These are phyloP conservation scores for Coniochaeta sp. DNA, from an alignment of 2,329 filamentous ascomycete genomes.

Conservation along the genomic window DNA sequence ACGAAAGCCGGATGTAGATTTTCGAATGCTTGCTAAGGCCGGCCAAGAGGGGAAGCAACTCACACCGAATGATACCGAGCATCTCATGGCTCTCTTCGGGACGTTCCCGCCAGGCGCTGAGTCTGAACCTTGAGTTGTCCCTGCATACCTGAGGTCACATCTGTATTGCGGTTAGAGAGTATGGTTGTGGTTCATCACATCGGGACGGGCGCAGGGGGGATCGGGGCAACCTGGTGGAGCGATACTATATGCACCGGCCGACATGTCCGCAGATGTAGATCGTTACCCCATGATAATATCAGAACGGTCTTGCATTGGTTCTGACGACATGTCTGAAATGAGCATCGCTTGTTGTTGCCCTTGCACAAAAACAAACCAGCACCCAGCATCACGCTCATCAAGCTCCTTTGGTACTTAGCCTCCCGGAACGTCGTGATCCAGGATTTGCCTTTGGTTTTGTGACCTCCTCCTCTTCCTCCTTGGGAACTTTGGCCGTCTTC, in stretches of 20 bases:
- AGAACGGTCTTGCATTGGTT: not conserved
- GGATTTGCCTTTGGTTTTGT: slow-evolving; percentile 1
- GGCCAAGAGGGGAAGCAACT: slow-evolving; percentile 19
- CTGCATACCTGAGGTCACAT: not conserved
- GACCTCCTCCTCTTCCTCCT: slow-evolving; percentile 3
- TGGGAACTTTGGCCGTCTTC: not conserved
- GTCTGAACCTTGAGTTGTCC: slow-evolving; percentile 19
- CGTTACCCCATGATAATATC: not conserved
- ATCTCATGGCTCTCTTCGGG: slow-evolving; percentile 29
- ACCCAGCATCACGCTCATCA: slow-evolving; percentile 2
- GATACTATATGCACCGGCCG: not conserved
- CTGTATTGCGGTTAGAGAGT: not conserved
- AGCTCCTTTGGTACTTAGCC: slow-evolving; percentile 8
- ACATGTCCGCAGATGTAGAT: not conserved
- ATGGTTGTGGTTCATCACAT: not conserved
- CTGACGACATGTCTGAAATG: not conserved
- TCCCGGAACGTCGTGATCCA: slow-evolving; percentile 19
- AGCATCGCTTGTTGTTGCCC: not conserved
- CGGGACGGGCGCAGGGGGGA: not conserved
- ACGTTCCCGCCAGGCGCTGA: slow-evolving; percentile 27
- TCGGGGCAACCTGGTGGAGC: not conserved
- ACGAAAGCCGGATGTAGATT: slow-evolving; percentile 17
- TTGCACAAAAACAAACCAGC: not conserved
- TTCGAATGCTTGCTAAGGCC: slow-evolving; percentile 25
- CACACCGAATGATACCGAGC: slow-evolving; percentile 16